phyloP scores from a whole-genome alignment of 306 rosid species.

The Rubus idaeus region DNA sequence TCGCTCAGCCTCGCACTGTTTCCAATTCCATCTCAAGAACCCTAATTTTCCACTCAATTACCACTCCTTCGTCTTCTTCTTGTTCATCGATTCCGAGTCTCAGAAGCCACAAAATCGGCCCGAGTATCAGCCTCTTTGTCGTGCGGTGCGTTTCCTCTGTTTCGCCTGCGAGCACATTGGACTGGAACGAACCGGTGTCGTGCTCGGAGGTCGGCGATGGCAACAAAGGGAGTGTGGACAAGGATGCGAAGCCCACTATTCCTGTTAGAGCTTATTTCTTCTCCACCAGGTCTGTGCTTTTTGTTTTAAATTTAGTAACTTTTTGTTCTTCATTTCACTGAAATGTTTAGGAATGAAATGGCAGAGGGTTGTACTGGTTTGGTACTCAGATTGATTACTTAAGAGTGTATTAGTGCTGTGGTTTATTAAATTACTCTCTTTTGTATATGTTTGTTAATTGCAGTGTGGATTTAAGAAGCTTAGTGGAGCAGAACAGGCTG shows the following conservation, averaged over 20 bases:
- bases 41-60: slow-evolving; percentile 24
- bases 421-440: background rate
- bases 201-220: slow-evolving; percentile 61
- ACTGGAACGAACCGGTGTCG: slow-evolving; percentile 71
- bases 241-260: slow-evolving; percentile 50
- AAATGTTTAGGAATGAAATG: background rate
- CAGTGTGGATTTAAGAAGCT: slow-evolving; percentile 90
- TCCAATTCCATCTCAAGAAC: slow-evolving; percentile 21
- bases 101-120: slow-evolving; percentile 11
- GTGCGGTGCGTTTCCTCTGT: slow-evolving; percentile 57
- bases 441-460: slow-evolving; percentile 24
- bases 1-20: slow-evolving; percentile 21
- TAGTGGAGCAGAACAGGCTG: slow-evolving; percentile 84
- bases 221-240: slow-evolving; percentile 35
- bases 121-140: slow-evolving; percentile 18
- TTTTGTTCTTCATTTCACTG: slow-evolving; percentile 2
- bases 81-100: slow-evolving; percentile 2
- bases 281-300: slow-evolving; percentile 66
- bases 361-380: background rate
- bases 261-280: slow-evolving; percentile 86
- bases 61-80: background rate
- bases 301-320: background rate
- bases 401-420: too few species aligned
- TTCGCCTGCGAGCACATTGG: slow-evolving; percentile 41
- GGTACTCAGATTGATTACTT: background rate